phyloP scores from a whole-genome alignment of 2,329 filamentous ascomycete genomes.

The Cadophora malorum region DNA sequence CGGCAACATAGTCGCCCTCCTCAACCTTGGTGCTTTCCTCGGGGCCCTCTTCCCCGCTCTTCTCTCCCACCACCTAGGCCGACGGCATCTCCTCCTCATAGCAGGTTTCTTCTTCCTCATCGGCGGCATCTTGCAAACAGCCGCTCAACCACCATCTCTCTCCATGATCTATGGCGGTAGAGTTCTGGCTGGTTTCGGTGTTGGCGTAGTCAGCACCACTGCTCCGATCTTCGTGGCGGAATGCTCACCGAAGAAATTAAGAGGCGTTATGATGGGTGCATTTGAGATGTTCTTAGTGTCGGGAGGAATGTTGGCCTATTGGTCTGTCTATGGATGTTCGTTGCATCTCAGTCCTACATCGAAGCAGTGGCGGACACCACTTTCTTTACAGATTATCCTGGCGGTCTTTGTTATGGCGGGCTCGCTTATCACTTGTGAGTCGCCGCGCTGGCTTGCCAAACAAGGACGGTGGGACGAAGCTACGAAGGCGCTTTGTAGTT shows the following conservation, averaged over 20 bases:
- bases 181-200: slow-evolving; percentile 40
- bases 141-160: slow-evolving; percentile 27
- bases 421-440: slow-evolving; percentile 57
- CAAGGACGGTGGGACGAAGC: slow-evolving; percentile 53
- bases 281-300: slow-evolving; percentile 55
- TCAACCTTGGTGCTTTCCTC: slow-evolving; percentile 58
- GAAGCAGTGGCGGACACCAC: slow-evolving; percentile 62
- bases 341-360: slow-evolving; percentile 44
- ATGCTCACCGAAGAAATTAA: slow-evolving; percentile 59
- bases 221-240: slow-evolving; percentile 52
- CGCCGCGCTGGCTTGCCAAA: slow-evolving; percentile 55
- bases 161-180: slow-evolving; percentile 34
- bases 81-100: slow-evolving; percentile 50
- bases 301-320: slow-evolving; percentile 49
- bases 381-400: slow-evolving; percentile 50
- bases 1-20: slow-evolving; percentile 54
- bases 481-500: slow-evolving; percentile 55
- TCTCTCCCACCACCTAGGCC: slow-evolving; percentile 52
- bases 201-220: slow-evolving; percentile 52
- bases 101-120: slow-evolving; percentile 50
- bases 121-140: slow-evolving; percentile 32
- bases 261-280: slow-evolving; percentile 51
- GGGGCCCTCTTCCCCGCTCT: slow-evolving; percentile 58
- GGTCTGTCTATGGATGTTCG: slow-evolving; percentile 50
- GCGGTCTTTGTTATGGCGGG: slow-evolving; percentile 66